phyloP scores from a whole-genome alignment of 1,139 yeast species.

The Suhomyces choctaworum region DNA sequence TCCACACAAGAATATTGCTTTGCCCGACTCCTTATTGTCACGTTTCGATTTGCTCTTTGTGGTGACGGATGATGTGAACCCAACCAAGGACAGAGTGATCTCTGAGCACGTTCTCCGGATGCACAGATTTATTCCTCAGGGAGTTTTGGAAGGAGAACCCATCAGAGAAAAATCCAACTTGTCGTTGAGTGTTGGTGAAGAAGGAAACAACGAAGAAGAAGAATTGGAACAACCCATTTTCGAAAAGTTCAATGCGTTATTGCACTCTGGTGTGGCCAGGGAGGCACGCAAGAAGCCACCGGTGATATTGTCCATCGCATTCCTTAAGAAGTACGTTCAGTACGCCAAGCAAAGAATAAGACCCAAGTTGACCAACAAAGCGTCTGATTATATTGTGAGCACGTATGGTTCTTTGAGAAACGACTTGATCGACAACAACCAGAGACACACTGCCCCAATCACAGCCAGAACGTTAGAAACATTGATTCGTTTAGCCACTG shows the following conservation, averaged over 20 bases:
- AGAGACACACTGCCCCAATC: constrained; percentile 88
- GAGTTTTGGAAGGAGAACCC: constrained; percentile 92
- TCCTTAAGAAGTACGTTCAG: constrained; percentile 87
- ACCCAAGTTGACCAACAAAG: constrained; percentile 78
- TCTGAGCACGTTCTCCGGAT: constrained; percentile 94
- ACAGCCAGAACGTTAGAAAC: constrained; percentile 98
- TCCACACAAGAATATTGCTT: constrained; percentile 94
- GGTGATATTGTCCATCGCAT: constrained; percentile 75
- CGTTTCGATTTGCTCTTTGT: constrained; percentile 96
- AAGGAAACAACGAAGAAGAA: constrained; percentile 45
- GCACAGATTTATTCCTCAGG: constrained; percentile 89
- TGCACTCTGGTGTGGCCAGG: constrained; percentile 75
- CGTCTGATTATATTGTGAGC: constrained; percentile 78
- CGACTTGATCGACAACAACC: constrained; percentile 69
- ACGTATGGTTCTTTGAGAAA: constrained; percentile 83
- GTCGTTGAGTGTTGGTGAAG: constrained; percentile 80
- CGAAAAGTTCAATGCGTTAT: constrained; percentile 78
- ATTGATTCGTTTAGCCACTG: constrained; percentile 89
- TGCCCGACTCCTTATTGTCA: constrained; percentile 93
- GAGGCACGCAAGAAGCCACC: constrained; percentile 45
- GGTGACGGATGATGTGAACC: constrained; percentile 93
- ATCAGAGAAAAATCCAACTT: constrained; percentile 73
- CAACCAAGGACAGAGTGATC: constrained; percentile 78
- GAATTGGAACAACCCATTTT: constrained; percentile 60
- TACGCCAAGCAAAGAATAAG: constrained; percentile 87